Evolutionary conservation across 306 rosid species (phyloP), one percentile per base, ranked within the genome.

Genomic region (Prosopis cineraria): DNA sequence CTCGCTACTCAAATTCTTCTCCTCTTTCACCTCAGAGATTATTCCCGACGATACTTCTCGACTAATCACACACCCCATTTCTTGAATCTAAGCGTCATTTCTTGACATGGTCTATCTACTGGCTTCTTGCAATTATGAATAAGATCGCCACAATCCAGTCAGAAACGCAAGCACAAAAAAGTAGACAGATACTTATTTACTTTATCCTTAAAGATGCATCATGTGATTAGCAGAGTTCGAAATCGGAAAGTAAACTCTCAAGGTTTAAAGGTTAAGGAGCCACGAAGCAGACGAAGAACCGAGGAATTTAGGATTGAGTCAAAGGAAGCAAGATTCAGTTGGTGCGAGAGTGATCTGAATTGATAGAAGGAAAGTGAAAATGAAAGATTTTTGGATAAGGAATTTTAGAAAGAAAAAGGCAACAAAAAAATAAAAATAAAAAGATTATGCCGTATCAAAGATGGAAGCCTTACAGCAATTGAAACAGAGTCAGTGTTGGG

Each of bases 21-120:
- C 93, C 77, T 85, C 87, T 83, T 82, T 90, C 60, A 78, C 85
- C 87, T 87, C 88, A 0, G 96, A 82, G 36, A 86, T 77, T 37
- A 85, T 82, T 24, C 95, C 87, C 10, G 96, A 88, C 24, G 91
- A 67, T 10, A 78, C 84, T 80, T 90, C 98, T 84, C 96, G 83
- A 75, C 97, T 87, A 81, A 87, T 79, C 62, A 93, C 87, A 82
- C 98, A 93, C 62, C 98, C 97, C 98, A 91, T 94, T 74, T 82
- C 86, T 76, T 72, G 59, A 94, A 85, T 78, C 84, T 82, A 87
- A 90, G 76, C 84, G 80, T 88, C 91, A 90, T 87, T 78, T 66
- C 82, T 90, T 79, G 88, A 82, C 93, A 90, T 88, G 73, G 41
- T 76, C 73, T 50, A 20, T 27, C 36, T 13, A 37, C 17, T 14